A percentile compares a stretch with the other conserved stretches of the same genome.
Evolutionary conservation across 495 filamentous ascomycete species (phyloP).

Genomic region (Penicillium psychrofluorescens): DNA sequence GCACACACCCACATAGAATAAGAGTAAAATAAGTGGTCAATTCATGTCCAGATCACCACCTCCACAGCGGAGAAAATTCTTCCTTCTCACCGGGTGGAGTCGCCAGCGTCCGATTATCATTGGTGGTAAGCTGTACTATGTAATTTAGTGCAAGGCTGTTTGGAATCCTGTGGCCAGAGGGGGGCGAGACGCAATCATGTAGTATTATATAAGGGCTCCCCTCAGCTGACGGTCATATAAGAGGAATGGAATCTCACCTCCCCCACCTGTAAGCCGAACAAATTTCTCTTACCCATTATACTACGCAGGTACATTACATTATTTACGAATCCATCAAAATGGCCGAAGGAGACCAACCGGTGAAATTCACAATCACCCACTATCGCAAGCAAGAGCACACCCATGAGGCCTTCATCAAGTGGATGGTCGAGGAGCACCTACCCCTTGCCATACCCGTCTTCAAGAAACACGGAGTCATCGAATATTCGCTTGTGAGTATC

Average conservation of each 20-base stretch:
- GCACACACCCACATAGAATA: too few relatives aligned
- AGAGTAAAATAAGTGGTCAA: too few relatives aligned
- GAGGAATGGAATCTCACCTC: too few relatives aligned
- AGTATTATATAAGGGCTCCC: too few relatives aligned
- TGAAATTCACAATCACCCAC: slow-evolving; percentile 24
- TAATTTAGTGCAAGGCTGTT: too few relatives aligned
- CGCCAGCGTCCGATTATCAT: background rate
- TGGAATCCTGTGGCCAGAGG: too few relatives aligned
- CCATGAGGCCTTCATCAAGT: slow-evolving; percentile 25
- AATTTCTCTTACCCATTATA: too few relatives aligned
- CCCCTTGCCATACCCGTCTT: slow-evolving; percentile 23
- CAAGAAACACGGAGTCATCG: slow-evolving; percentile 17
- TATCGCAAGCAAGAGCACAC: slow-evolving; percentile 17
- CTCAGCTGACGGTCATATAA: too few relatives aligned
- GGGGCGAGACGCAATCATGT: too few relatives aligned
- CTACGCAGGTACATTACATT: too few relatives aligned
- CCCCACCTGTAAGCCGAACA: too few relatives aligned
- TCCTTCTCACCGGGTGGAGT: background rate
- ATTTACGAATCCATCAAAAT: background rate
- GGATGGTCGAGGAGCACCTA: slow-evolving; percentile 23
- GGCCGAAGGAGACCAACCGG: slow-evolving; percentile 6
- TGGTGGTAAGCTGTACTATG: background rate
- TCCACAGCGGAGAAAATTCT: background rate
- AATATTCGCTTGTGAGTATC: slow-evolving; percentile 16
- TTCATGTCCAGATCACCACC: too few relatives aligned